Percentiles rank a stretch among this genome's conserved stretches.
phyloP scores from a whole-genome alignment of 179 eudicot species.

The Silene noctiflora region DNA sequence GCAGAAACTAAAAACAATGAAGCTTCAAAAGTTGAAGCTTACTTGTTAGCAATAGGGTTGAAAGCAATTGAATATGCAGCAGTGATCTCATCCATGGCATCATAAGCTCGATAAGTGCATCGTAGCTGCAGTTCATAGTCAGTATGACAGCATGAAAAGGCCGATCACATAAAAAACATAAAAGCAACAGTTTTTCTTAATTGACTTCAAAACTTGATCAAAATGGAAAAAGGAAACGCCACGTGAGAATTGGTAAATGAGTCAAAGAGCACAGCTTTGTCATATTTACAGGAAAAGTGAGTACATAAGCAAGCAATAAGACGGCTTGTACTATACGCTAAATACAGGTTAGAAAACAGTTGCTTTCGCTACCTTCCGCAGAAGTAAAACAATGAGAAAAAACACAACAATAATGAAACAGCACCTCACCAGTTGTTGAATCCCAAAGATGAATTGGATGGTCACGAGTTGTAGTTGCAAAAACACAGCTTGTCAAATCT shows the following conservation, averaged over 20 bases:
- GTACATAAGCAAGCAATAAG: slow-evolving; percentile 10
- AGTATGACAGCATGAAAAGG: neutral
- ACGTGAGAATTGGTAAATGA: neutral
- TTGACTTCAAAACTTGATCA: neutral
- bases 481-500: slow-evolving; percentile 85
- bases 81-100: slow-evolving; percentile 95
- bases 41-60: slow-evolving; percentile 84
- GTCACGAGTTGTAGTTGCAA: slow-evolving; percentile 91
- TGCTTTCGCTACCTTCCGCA: neutral
- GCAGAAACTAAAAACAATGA: neutral
- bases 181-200: neutral
- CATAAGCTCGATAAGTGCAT: slow-evolving; percentile 96
- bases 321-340: neutral
- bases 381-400: slow-evolving; percentile 1
- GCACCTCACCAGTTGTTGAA: slow-evolving; percentile 93
- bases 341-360: neutral
- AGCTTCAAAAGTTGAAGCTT: slow-evolving; percentile 27
- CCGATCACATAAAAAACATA: neutral
- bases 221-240: neutral
- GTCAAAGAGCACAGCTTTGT: neutral
- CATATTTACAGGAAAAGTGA: slow-evolving; percentile 10
- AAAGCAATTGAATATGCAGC: slow-evolving; percentile 92
- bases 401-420: slow-evolving; percentile 23
- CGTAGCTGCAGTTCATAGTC: slow-evolving; percentile 60
- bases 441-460: slow-evolving; percentile 99